These are phyloP conservation scores for Tylopilus felleus DNA, from an alignment of 768 basidiomycete genomes.

Conservation along the genomic window DNA sequence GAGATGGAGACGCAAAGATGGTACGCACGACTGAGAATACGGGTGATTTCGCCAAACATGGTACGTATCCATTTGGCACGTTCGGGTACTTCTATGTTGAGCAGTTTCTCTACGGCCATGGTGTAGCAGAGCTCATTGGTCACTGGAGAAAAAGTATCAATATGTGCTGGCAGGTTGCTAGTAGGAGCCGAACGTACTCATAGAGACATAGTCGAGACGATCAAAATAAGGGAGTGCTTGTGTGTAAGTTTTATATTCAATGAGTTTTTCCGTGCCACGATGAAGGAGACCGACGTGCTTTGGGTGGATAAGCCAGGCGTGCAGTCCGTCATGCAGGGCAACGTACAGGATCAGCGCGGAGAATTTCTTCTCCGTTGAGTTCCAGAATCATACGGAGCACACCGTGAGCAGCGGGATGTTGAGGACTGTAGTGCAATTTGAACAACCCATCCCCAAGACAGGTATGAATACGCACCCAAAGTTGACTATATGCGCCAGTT, in stretches of 20 bases:
- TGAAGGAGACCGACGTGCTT: conserved; percentile 95
- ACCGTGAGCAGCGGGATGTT: conserved; percentile 98
- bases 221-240: conserved; percentile 99
- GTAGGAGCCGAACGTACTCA: conserved; percentile 65
- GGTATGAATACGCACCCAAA: conserved; percentile 59
- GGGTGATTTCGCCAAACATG: conserved; percentile 94
- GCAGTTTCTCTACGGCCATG: conserved; percentile 94
- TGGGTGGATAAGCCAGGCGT: conserved; percentile 4
- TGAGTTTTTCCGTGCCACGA: conserved; percentile 97
- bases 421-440: conserved; percentile 44
- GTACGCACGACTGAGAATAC: conserved; percentile 83
- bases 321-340: neutral
- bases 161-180: neutral
- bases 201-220: conserved; percentile 97
- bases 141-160: conserved; percentile 53
- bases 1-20: conserved; percentile 1
- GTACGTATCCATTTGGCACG: conserved; percentile 98
- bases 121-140: conserved; percentile 98
- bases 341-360: conserved; percentile 78
- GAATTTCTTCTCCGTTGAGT: conserved; percentile 94
- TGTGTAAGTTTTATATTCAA: conserved; percentile 97
- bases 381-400: conserved; percentile 97
- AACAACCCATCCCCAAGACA: neutral
- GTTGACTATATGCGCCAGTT: conserved; percentile 61
- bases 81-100: conserved; percentile 95